Conservation (phyloP, 345 rosid species). For the Brassica carinata region DNA sequence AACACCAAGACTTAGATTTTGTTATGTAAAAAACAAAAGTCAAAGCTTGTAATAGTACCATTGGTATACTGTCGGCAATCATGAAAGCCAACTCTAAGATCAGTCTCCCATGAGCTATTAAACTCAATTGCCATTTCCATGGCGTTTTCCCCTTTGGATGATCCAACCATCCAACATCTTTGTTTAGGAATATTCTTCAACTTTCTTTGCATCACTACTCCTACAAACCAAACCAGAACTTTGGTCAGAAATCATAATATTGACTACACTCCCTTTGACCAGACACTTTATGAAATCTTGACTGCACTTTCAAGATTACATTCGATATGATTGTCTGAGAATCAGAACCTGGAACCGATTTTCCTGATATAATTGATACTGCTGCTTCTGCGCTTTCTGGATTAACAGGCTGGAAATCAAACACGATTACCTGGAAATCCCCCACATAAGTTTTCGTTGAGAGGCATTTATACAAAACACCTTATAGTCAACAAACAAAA, state of each 20-base stretch:
- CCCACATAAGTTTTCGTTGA: neutral
- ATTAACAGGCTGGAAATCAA: conserved; percentile 41
- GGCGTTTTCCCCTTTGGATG: conserved; percentile 48
- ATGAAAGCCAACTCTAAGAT: conserved; percentile 65
- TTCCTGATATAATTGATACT: conserved; percentile 32
- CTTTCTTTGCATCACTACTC: conserved; percentile 54
- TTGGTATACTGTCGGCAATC: conserved; percentile 80
- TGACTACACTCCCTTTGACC: conserved; percentile 5
- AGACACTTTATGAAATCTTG: no score
- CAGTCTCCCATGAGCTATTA: conserved; percentile 58
- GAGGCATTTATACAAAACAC: neutral
- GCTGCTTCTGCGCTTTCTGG: conserved; percentile 40
- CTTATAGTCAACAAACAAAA: neutral
- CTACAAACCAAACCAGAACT: conserved; percentile 34
- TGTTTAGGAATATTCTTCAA: conserved; percentile 57
- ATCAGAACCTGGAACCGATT: conserved; percentile 38
- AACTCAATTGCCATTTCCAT: conserved; percentile 52
- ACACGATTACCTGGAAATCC: conserved; percentile 27
- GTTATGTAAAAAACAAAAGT: neutral
- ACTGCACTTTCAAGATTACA: neutral
- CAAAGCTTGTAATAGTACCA: conserved; percentile 43
- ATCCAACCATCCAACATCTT: conserved; percentile 81
- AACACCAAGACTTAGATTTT: neutral
- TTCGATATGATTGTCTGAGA: conserved; percentile 31
- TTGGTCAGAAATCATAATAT: neutral